Conservation (phyloP, 306 rosid species). For the Cicer judaicum region DNA sequence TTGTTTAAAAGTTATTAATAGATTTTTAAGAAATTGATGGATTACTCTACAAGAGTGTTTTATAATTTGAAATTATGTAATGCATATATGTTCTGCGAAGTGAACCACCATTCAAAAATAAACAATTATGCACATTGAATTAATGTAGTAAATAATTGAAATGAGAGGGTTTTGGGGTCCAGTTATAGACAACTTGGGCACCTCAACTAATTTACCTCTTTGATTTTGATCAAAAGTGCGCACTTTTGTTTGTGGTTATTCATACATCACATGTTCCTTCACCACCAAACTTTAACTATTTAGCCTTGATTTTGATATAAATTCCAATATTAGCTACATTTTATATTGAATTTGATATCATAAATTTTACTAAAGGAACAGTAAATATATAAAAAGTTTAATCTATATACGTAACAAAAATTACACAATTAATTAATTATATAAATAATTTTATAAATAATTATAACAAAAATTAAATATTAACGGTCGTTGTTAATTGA, state of each 20-base stretch:
- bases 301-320: not conserved
- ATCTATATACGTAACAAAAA: too few species aligned
- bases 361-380: too few species aligned
- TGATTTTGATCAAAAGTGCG: not conserved
- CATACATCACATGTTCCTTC: conserved; percentile 17
- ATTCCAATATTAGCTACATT: not conserved
- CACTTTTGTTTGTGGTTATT: conserved; percentile 15
- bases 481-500: too few species aligned
- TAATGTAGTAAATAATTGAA: not conserved
- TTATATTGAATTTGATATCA: too few species aligned
- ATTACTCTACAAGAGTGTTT: not conserved
- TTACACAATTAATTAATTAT: too few species aligned
- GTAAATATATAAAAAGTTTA: too few species aligned
- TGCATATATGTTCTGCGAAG: not conserved
- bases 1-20: not conserved
- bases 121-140: not conserved
- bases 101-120: not conserved
- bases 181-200: not conserved
- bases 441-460: too few species aligned
- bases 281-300: conserved; percentile 4
- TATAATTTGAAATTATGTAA: not conserved
- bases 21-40: not conserved
- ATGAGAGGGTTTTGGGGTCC: conserved; percentile 18
- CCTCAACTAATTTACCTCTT: conserved; percentile 23
- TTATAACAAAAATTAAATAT: too few species aligned